Conservation (phyloP, 2,329 filamentous ascomycete species). For the Thyridium curvatum region DNA sequence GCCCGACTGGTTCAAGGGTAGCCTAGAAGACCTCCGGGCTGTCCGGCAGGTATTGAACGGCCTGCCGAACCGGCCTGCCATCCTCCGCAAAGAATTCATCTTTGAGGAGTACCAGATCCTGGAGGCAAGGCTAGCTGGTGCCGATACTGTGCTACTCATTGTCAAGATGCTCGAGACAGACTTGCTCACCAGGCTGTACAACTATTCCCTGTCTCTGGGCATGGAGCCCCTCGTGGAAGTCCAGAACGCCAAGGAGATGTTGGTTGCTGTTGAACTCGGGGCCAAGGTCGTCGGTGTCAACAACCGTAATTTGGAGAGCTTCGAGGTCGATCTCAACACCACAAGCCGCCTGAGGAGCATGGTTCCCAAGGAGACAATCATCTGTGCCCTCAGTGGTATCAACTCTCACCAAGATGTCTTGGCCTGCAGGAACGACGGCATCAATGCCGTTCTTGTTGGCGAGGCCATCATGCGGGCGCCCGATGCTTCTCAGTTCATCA, state of each 20-base stretch:
- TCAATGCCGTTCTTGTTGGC: conserved; percentile 88
- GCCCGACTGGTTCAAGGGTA: conserved; percentile 98
- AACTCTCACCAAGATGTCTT: conserved; percentile 82
- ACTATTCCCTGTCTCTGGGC: conserved; percentile 80
- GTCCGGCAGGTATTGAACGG: conserved; percentile 85
- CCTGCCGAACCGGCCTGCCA: conserved; percentile 86
- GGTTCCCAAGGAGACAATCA: conserved; percentile 77
- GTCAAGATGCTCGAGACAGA: conserved; percentile 91
- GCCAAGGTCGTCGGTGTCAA: conserved; percentile 94
- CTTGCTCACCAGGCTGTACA: conserved; percentile 71
- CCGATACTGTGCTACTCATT: conserved; percentile 90
- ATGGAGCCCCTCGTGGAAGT: conserved; percentile 99
- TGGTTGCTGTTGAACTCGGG: conserved; percentile 76
- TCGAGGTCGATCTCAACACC: conserved; percentile 91
- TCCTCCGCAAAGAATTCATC: conserved; percentile 93
- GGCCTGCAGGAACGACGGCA: conserved; percentile 80
- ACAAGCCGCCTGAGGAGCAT: conserved; percentile 82
- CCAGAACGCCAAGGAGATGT: conserved; percentile 91
- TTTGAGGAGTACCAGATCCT: conserved; percentile 98
- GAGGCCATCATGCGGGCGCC: conserved; percentile 92
- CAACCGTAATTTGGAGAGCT: conserved; percentile 92
- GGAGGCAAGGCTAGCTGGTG: conserved; percentile 85
- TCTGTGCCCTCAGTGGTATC: conserved; percentile 93
- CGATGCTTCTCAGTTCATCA: conserved; percentile 77
- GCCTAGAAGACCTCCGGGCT: conserved; percentile 83